These are phyloP conservation scores for Pythium brassicae DNA, from an alignment of 352 stramenopile species.

Conservation along the genomic window DNA sequence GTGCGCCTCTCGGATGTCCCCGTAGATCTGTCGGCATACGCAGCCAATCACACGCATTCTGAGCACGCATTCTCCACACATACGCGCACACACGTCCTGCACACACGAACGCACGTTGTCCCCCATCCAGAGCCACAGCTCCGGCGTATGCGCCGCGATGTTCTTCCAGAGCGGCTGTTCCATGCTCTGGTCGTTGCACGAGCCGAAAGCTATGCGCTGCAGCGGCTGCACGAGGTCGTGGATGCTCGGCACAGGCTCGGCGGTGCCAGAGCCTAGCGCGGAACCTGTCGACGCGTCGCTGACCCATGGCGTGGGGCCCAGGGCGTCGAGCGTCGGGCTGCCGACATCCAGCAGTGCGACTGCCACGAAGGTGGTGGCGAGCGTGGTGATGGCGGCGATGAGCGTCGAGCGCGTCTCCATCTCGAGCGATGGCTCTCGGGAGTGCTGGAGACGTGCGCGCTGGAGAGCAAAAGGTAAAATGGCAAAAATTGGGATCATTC, in stretches of 20 bases:
- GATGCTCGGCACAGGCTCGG: constrained; percentile 18
- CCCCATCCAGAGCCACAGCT: constrained; percentile 87
- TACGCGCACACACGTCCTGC: neutral
- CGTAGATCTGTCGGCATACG: constrained; percentile 54
- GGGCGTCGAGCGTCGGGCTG: neutral
- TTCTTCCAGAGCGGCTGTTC: constrained; percentile 69
- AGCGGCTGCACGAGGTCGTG: constrained; percentile 48
- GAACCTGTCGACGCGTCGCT: neutral
- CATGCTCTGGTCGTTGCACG: constrained; percentile 86
- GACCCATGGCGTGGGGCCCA: no score
- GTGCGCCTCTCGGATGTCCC: constrained; percentile 51
- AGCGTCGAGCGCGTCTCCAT: constrained; percentile 12
- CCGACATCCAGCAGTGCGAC: constrained; percentile 9
- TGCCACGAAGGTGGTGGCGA: constrained; percentile 4
- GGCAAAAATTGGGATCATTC: no score
- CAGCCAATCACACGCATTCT: constrained; percentile 1
- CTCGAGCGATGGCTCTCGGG: neutral
- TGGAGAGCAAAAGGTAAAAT: no score
- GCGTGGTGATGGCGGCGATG: constrained; percentile 3
- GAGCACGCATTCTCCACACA: neutral
- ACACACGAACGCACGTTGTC: constrained; percentile 54
- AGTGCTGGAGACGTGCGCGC: neutral
- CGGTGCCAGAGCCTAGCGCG: neutral
- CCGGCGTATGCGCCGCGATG: constrained; percentile 52
- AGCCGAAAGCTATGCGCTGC: constrained; percentile 68